phyloP scores from a whole-genome alignment of 2,329 filamentous ascomycete species.

The Epicoccum nigrum region DNA sequence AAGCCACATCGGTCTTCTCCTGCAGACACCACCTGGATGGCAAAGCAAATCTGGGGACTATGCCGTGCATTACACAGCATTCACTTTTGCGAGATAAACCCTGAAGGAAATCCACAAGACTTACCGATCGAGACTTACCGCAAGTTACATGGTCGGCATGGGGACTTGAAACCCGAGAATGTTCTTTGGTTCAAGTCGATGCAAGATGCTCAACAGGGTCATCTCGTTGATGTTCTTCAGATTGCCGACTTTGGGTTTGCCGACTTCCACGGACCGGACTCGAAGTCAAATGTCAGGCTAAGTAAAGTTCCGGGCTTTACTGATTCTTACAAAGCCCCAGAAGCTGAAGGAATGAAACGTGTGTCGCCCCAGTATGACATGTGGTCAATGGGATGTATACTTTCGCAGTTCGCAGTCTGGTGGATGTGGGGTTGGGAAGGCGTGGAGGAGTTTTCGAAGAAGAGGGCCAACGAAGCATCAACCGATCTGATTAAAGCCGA shows the following conservation, averaged over 20 bases:
- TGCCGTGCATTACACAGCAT: conserved; percentile 7
- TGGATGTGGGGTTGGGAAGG: conserved; percentile 20
- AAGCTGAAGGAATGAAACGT: conserved; percentile 34
- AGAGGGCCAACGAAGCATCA: not conserved
- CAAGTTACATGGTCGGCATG: conserved; percentile 14
- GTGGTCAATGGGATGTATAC: conserved; percentile 41
- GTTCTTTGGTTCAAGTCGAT: conserved; percentile 14
- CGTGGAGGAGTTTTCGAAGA: not conserved
- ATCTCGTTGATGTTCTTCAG: conserved; percentile 16
- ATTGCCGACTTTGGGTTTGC: conserved; percentile 45
- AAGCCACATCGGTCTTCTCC: not conserved
- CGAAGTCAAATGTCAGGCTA: conserved; percentile 25
- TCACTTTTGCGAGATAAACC: conserved; percentile 3
- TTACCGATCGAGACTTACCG: not conserved
- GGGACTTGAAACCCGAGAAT: conserved; percentile 22
- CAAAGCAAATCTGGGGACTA: conserved; percentile 11
- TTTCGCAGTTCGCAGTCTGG: conserved; percentile 39
- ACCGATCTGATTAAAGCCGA: too few relatives aligned
- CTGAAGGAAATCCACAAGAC: not conserved
- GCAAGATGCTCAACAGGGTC: not conserved
- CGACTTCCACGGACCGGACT: conserved; percentile 42
- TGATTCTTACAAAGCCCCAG: conserved; percentile 51
- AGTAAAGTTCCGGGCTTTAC: conserved; percentile 14
- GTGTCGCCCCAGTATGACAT: conserved; percentile 48
- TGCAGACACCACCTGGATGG: conserved; percentile 5